phyloP scores from a whole-genome alignment of 139 green algal genomes.

The Tetradesmus obliquus region DNA sequence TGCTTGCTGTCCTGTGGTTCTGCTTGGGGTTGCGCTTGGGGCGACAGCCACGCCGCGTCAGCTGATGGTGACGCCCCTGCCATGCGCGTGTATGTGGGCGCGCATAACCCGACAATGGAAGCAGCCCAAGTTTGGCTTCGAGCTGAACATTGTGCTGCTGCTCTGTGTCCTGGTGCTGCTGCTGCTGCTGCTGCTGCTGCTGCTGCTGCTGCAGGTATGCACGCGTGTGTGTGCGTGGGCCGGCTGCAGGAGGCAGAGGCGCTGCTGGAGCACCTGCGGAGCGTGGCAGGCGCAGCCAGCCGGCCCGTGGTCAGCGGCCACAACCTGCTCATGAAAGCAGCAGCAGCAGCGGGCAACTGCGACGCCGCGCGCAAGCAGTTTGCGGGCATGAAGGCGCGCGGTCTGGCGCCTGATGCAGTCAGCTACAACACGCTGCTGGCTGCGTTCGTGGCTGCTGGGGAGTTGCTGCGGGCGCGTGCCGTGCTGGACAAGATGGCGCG shows the following conservation, averaged over 20 bases:
- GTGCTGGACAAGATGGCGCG: constrained; percentile 56
- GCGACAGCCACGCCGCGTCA: neutral
- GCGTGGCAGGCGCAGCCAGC: constrained; percentile 1
- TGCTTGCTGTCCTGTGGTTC: neutral
- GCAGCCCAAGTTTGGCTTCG: too few species aligned
- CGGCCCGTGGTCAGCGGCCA: constrained; percentile 58
- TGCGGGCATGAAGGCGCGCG: constrained; percentile 51
- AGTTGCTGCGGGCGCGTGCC: constrained; percentile 44
- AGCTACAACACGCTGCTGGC: constrained; percentile 80
- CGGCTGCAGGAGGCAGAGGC: constrained; percentile 57
- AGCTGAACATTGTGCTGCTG: too few species aligned
- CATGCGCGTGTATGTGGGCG: too few species aligned
- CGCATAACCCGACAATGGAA: too few species aligned
- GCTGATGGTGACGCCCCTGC: neutral
- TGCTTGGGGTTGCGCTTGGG: neutral
- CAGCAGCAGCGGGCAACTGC: constrained; percentile 46
- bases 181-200: neutral
- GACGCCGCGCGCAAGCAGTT: constrained; percentile 54
- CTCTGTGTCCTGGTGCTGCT: neutral
- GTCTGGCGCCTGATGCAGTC: constrained; percentile 53
- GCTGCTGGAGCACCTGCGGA: constrained; percentile 61
- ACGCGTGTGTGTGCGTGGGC: constrained; percentile 66
- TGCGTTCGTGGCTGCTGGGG: constrained; percentile 60
- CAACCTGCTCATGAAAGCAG: constrained; percentile 77
- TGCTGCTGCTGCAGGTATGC: constrained; percentile 66